A percentile compares a stretch with the other conserved stretches of the same genome.
These are phyloP conservation scores for Cyclanthera cordifolia DNA, from an alignment of 306 rosid genomes.

Conservation along the genomic window DNA sequence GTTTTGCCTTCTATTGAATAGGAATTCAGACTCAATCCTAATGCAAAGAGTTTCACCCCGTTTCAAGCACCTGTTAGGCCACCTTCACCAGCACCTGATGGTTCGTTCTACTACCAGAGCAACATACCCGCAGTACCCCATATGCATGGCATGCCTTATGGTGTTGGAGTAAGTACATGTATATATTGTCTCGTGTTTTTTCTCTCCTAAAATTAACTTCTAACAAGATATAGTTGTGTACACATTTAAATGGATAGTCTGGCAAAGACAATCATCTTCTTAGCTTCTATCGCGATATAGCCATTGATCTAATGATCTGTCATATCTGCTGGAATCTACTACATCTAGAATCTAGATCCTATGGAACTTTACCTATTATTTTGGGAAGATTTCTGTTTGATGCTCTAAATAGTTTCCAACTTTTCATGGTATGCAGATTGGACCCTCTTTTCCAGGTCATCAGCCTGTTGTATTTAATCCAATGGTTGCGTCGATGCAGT, in stretches of 20 bases:
- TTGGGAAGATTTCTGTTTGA: background rate
- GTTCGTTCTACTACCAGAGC: constrained; percentile 61
- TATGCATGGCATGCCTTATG: constrained; percentile 65
- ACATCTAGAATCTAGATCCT: background rate
- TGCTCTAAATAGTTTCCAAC: constrained; percentile 5
- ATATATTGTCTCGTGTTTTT: background rate
- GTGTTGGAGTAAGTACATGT: constrained; percentile 61
- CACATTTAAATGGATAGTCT: background rate
- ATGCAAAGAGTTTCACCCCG: constrained; percentile 85
- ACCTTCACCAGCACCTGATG: constrained; percentile 72
- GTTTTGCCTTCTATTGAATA: constrained; percentile 17
- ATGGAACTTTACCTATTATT: background rate
- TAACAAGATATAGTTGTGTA: background rate
- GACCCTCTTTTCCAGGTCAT: constrained; percentile 54
- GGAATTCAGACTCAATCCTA: constrained; percentile 91
- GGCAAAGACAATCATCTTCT: background rate
- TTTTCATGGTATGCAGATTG: constrained; percentile 48
- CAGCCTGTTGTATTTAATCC: constrained; percentile 71
- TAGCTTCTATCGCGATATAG: too few species aligned
- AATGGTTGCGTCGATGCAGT: constrained; percentile 50
- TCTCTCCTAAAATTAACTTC: background rate
- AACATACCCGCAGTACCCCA: constrained; percentile 49
- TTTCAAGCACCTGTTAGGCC: constrained; percentile 64
- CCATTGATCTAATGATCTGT: background rate
- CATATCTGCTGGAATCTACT: background rate